Evolutionary conservation across 2,329 filamentous ascomycete genomes (phyloP).

Genomic region (Monosporascus sp.): DNA sequence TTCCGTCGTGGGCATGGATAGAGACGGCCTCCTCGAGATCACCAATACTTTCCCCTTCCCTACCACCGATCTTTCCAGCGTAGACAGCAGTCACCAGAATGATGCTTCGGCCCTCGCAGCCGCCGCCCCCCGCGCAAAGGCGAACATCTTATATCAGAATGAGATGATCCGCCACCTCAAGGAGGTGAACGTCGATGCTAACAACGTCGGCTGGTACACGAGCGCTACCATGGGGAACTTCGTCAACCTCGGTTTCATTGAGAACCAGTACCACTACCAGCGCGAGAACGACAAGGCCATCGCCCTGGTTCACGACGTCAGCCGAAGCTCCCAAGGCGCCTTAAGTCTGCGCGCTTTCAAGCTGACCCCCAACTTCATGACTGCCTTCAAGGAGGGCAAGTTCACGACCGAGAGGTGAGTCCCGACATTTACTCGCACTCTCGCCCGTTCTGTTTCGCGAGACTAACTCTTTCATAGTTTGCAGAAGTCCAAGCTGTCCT

Average conservation of each 20-base stretch:
- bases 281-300: constrained; percentile 87
- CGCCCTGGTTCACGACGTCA: constrained; percentile 90
- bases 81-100: constrained; percentile 66
- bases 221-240: constrained; percentile 99
- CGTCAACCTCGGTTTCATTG: constrained; percentile 87
- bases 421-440: background rate
- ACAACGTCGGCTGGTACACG: constrained; percentile 98
- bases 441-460: too few species aligned
- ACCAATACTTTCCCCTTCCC: constrained; percentile 97
- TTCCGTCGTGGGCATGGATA: constrained; percentile 89
- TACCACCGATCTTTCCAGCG: constrained; percentile 63
- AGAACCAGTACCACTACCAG: constrained; percentile 98
- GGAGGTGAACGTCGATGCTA: constrained; percentile 97
- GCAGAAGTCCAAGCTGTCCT: constrained; percentile 88
- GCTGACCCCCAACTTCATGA: constrained; percentile 81
- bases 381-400: constrained; percentile 92
- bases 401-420: constrained; percentile 91
- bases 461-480: constrained; percentile 50
- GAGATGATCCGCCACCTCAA: constrained; percentile 97
- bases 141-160: constrained; percentile 80
- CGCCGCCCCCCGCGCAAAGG: constrained; percentile 86
- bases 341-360: constrained; percentile 88
- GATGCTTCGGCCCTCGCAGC: constrained; percentile 72
- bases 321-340: constrained; percentile 87
- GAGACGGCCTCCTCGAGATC: constrained; percentile 73